Percentiles rank a stretch among this genome's conserved stretches.
Evolutionary conservation across 192 early-diverging fungal species (phyloP).

Genomic region (Linnemannia hyalina): DNA sequence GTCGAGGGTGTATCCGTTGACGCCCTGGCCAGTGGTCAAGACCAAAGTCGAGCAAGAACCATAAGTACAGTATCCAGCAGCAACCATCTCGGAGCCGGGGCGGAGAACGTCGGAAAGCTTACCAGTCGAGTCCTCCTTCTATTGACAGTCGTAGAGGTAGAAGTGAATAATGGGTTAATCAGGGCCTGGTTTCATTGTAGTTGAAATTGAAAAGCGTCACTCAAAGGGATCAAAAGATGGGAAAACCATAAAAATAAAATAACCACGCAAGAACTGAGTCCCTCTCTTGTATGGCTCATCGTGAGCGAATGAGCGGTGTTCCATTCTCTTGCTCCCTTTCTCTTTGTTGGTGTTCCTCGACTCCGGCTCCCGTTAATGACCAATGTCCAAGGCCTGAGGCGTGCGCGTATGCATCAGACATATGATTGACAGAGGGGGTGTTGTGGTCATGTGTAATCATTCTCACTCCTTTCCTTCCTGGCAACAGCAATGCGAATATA

Average conservation of each 20-base stretch:
- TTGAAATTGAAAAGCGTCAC: not conserved
- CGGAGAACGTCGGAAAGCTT: constrained; percentile 84
- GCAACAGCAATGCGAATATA: not conserved
- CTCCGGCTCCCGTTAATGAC: not conserved
- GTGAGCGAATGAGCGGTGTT: constrained; percentile 11
- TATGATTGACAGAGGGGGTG: not conserved
- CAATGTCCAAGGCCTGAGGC: not conserved
- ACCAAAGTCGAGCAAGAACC: constrained; percentile 89
- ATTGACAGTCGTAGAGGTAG: not conserved
- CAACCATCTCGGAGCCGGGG: constrained; percentile 92
- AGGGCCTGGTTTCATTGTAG: not conserved
- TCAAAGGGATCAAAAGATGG: not conserved
- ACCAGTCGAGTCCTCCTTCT: constrained; percentile 63
- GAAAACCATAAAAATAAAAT: not conserved
- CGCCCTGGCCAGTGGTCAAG: constrained; percentile 83
- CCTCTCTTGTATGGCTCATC: not conserved
- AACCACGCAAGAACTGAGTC: not conserved
- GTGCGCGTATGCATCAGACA: not conserved
- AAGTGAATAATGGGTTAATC: not conserved
- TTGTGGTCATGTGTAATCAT: not conserved
- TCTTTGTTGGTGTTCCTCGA: not conserved
- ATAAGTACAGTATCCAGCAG: constrained; percentile 98
- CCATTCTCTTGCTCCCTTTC: not conserved
- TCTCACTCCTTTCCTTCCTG: not conserved
- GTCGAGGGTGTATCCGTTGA: constrained; percentile 98